Conservation (phyloP, 2,329 filamentous ascomycete genomes). For the Fusarium lyarnte region DNA sequence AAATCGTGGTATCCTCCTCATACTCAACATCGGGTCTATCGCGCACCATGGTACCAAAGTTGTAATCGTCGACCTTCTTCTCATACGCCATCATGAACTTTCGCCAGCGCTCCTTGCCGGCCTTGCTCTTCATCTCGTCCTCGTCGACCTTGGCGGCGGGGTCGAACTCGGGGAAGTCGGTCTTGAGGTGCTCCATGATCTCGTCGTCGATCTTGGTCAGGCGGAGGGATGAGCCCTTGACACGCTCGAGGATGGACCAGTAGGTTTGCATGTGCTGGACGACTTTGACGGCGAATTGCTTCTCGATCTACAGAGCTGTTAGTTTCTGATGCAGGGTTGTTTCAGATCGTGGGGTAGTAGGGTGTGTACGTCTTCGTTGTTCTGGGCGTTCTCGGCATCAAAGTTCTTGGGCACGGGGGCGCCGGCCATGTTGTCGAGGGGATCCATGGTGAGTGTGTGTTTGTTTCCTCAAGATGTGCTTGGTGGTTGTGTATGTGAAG, state of each 20-base stretch:
- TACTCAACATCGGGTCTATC: constrained; percentile 84
- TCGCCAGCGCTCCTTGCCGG: constrained; percentile 93
- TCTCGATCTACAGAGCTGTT: constrained; percentile 79
- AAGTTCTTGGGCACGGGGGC: constrained; percentile 63
- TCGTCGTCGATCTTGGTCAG: constrained; percentile 96
- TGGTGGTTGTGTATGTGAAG: constrained; percentile 6
- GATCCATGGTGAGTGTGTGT: constrained; percentile 46
- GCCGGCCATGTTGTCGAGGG: constrained; percentile 51
- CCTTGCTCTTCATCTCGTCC: constrained; percentile 97
- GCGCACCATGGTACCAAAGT: constrained; percentile 95
- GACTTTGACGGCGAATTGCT: constrained; percentile 98
- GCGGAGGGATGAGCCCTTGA: constrained; percentile 86
- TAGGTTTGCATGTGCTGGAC: constrained; percentile 98
- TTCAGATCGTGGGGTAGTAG: constrained; percentile 1
- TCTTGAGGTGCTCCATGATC: constrained; percentile 88
- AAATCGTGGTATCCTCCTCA: constrained; percentile 88
- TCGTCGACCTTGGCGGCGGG: constrained; percentile 83
- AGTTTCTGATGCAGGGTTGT: neutral
- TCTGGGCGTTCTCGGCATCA: constrained; percentile 65
- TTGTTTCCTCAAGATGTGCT: neutral
- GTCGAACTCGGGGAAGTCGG: constrained; percentile 93
- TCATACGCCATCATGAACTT: constrained; percentile 95
- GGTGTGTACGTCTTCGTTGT: constrained; percentile 64
- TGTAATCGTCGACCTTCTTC: constrained; percentile 95
- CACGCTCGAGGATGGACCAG: constrained; percentile 92